Evolutionary conservation across 208 protist genomes (phyloP).

Genomic region (Leishmania aethiopica): DNA sequence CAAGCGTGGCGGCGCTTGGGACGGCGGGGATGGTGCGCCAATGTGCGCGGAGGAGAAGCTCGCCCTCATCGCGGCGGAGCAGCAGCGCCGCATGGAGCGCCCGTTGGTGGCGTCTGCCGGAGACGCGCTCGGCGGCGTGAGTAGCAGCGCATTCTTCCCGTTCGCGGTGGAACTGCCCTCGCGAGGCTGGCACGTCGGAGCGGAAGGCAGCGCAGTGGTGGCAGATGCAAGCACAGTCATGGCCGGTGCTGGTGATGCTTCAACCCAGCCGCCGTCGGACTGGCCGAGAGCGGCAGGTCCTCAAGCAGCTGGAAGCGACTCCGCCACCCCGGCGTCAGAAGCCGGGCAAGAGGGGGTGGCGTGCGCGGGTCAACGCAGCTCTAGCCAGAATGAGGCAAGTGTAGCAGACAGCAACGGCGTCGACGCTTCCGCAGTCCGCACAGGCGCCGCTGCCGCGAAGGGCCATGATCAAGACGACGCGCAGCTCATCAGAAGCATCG

Average conservation of each 20-base stretch:
- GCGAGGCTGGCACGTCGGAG: constrained; percentile 56
- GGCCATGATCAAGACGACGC: neutral
- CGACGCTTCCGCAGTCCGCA: neutral
- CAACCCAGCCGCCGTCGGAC: neutral
- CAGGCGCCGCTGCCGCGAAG: neutral
- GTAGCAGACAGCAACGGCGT: neutral
- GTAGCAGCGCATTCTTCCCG: constrained; percentile 49
- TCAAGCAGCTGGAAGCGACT: neutral
- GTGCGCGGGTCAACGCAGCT: neutral
- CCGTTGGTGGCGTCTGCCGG: constrained; percentile 22
- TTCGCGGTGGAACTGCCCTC: constrained; percentile 77
- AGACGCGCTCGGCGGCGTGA: constrained; percentile 27
- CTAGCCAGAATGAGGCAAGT: neutral
- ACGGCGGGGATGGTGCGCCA: neutral
- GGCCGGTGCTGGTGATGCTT: neutral
- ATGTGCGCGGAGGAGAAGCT: constrained; percentile 8
- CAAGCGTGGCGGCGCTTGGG: neutral
- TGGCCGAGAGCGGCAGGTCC: neutral
- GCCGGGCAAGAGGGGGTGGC: neutral
- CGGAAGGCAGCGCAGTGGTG: constrained; percentile 6
- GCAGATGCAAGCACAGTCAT: constrained; percentile 11
- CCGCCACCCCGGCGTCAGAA: neutral
- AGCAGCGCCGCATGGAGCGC: constrained; percentile 22
- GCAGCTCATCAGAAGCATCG: constrained; percentile 37
- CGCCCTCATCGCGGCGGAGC: constrained; percentile 9